Base-by-base conservation (phyloP, 768 basidiomycete genomes). In the Tephrocybe sp. region DNA sequence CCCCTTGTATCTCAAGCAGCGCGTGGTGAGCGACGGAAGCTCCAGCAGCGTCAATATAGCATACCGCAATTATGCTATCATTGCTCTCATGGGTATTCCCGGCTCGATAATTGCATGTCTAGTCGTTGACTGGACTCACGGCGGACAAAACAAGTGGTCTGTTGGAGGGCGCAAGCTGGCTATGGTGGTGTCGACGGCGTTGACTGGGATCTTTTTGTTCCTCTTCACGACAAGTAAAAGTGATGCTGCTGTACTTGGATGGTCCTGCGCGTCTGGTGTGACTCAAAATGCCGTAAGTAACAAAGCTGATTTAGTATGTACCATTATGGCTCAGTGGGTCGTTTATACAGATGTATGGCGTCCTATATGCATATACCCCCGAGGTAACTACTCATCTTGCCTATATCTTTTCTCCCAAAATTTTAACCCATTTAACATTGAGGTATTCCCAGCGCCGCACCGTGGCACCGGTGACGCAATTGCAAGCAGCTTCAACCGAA, bases 391-490 rank as follows among this genome's bases (percentile, higher is more conserved):
- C 45, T 13, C 14, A 13, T 13, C 23, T n/a, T 19, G 17, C 10
- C 20, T 10, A 20, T 36, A 23, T 39, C 14, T 14, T 3, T 26
- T 4, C 26, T 12, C 13, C 4, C 13, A 17, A 1, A 35, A 17
- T 20, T 26, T 7, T 38, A 30, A 4, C 35, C 22, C 31, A 20
- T 5, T 19, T 12, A 10, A 11, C 14, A 31, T 17, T 1, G 42
- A 66, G 65, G 65, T 79, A 14, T 82, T 83, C 68, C 77, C 79
- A 0, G 76, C 78, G 0, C 75, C 78, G 4, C 77, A 79, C 54
- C 72, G 81, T 34, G 80, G 80, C 2, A 79, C 79, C 0, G 79
- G 77, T 11, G 75, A 78, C 50, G 79, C 78, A 3, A 51, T 72
- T 71, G 56, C 74, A 63, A 52, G 71, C 70, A 52, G 74, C 72